A percentile compares a stretch with the other conserved stretches of the same genome.
These are phyloP conservation scores for Kokia cookei DNA, from an alignment of 441 rosid species.

Conservation along the genomic window DNA sequence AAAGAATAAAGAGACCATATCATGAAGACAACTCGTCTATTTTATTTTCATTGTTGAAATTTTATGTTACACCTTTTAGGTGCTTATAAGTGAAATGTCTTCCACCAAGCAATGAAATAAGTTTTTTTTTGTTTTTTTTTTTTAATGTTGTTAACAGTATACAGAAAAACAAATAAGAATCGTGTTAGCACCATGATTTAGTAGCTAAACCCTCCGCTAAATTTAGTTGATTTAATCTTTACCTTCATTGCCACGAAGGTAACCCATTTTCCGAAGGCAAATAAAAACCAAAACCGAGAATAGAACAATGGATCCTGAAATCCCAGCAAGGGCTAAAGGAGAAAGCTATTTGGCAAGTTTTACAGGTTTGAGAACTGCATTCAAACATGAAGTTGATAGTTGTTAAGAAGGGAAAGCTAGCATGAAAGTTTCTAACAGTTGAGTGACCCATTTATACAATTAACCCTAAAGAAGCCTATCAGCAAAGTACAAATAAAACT, in stretches of 20 bases:
- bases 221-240: background rate
- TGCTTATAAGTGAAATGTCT: constrained; percentile 51
- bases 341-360: constrained; percentile 11
- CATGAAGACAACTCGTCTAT: constrained; percentile 71
- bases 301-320: constrained; percentile 19
- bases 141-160: background rate
- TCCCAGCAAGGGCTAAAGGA: constrained; percentile 19
- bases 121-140: background rate
- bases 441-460: too few relatives aligned
- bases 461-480: too few relatives aligned
- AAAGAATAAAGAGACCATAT: constrained; percentile 17
- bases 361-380: constrained; percentile 32
- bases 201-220: background rate
- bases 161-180: background rate
- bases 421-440: too few relatives aligned
- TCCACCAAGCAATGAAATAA: background rate
- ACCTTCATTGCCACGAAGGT: constrained; percentile 32
- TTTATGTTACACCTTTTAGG: constrained; percentile 56
- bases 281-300: constrained; percentile 17
- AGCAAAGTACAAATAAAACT: too few relatives aligned
- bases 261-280: constrained; percentile 14
- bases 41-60: constrained; percentile 60
- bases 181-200: background rate
- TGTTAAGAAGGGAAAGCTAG: background rate
- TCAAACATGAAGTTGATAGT: background rate